Percentiles rank a stretch among this genome's conserved stretches.
Conservation (phyloP, 345 rosid species). For the Populus pruinosa region DNA sequence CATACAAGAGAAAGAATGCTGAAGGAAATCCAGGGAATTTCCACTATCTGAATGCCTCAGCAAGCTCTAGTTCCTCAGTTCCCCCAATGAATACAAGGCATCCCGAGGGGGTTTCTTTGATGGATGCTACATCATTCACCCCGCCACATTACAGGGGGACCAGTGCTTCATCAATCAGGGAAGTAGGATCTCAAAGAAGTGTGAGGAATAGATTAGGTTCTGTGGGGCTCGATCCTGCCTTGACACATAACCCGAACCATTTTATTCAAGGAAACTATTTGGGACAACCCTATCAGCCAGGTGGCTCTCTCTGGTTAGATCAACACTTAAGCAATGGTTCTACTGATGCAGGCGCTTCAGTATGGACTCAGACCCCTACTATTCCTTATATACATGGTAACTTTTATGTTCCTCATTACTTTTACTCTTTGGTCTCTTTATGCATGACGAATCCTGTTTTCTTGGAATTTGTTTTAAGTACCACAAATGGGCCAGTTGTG, state of each 20-base stretch:
- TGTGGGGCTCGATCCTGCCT: slow-evolving; percentile 50
- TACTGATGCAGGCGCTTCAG: slow-evolving; percentile 45
- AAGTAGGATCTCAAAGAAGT: slow-evolving; percentile 49
- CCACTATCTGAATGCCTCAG: slow-evolving; percentile 46
- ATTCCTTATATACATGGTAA: slow-evolving; percentile 67
- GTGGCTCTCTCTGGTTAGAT: slow-evolving; percentile 44
- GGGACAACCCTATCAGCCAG: slow-evolving; percentile 49
- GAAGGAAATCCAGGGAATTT: slow-evolving; percentile 48
- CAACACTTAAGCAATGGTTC: slow-evolving; percentile 37
- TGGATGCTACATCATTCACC: slow-evolving; percentile 39
- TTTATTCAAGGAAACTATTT: slow-evolving; percentile 53
- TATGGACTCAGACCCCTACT: slow-evolving; percentile 55
- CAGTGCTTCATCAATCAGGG: slow-evolving; percentile 41
- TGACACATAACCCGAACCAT: slow-evolving; percentile 43
- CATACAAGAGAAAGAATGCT: slow-evolving; percentile 65
- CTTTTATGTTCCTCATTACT: not conserved
- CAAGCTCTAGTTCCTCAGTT: slow-evolving; percentile 40
- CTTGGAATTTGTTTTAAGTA: not conserved
- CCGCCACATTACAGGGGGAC: slow-evolving; percentile 43
- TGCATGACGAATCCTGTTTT: not conserved
- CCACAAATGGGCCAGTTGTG: not conserved
- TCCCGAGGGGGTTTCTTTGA: slow-evolving; percentile 37
- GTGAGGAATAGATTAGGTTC: slow-evolving; percentile 55
- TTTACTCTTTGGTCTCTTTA: not conserved
- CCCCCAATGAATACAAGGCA: slow-evolving; percentile 45